phyloP scores from a whole-genome alignment of 2,329 filamentous ascomycete genomes.

The Beauveria pseudobassiana region DNA sequence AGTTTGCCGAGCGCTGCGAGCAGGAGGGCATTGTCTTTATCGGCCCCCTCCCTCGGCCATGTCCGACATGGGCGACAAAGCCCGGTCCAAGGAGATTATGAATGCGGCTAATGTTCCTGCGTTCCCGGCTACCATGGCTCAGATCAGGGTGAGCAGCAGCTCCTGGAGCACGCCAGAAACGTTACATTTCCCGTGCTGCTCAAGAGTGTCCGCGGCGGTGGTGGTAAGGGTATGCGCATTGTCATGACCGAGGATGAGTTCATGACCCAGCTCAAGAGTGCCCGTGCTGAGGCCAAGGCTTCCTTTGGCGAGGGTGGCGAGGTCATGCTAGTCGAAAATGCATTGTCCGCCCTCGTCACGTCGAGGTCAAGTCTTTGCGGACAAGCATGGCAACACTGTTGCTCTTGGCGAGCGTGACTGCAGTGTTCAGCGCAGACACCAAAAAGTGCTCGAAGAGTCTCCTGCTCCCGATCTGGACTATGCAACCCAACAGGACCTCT shows the following conservation, averaged over 20 bases:
- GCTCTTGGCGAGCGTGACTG: slow-evolving; percentile 86
- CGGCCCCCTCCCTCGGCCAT: slow-evolving; percentile 80
- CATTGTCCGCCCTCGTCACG: slow-evolving; percentile 70
- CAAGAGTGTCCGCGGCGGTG: slow-evolving; percentile 75
- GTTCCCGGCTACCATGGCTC: slow-evolving; percentile 91
- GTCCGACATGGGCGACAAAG: slow-evolving; percentile 90
- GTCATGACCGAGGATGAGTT: slow-evolving; percentile 64
- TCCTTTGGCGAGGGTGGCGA: slow-evolving; percentile 75
- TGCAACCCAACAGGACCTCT: slow-evolving; percentile 51
- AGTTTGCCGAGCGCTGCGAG: slow-evolving; percentile 80
- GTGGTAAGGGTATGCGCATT: slow-evolving; percentile 79
- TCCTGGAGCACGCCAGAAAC: slow-evolving; percentile 63
- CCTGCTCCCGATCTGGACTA: slow-evolving; percentile 64
- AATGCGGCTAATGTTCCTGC: slow-evolving; percentile 84
- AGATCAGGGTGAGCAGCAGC: slow-evolving; percentile 61
- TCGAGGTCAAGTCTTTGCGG: slow-evolving; percentile 91
- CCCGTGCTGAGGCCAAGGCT: slow-evolving; percentile 66
- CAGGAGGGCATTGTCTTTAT: slow-evolving; percentile 91
- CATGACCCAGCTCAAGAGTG: slow-evolving; percentile 59
- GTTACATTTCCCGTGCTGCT: slow-evolving; percentile 63
- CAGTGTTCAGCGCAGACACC: slow-evolving; percentile 77
- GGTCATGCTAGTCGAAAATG: slow-evolving; percentile 80
- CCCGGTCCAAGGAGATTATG: slow-evolving; percentile 94
- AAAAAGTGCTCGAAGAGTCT: slow-evolving; percentile 87
- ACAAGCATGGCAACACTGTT: slow-evolving; percentile 69